Evolutionary conservation across 495 filamentous ascomycete genomes (phyloP), one percentile per base, ranked within the genome.

Genomic region (Podospora australis): DNA sequence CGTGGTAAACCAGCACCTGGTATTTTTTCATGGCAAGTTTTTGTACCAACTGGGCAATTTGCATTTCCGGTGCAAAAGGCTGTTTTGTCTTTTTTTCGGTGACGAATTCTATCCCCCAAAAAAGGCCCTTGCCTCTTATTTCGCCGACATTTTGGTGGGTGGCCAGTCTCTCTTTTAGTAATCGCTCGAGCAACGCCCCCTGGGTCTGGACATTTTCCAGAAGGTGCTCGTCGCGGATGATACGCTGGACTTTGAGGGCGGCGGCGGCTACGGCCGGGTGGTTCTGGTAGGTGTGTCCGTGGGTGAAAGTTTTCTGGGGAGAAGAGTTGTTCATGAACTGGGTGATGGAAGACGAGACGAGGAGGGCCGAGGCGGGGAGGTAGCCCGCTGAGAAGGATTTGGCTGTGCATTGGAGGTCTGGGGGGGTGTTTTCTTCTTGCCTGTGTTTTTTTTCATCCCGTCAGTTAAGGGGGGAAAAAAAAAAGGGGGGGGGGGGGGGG

Each of bases 1-100:
- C 78, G 32, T 78, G 77, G 59, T 90, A 91, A 16, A 91, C 52
- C 1, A 78, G 78, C 40, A 92, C 75, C 29, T 71, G 72, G 50
- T 78, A 74, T 0, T 67, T 53, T 3, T 65, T 56, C 39, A 82
- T 54, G 0, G 70, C 78, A 3, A 60, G 67, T 45, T 74, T 70
- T 39, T 82, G 75, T 7, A 87, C 67, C 23, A 59, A 58, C 25
- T 63, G 66, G 1, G 72, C 66, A 16, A 78, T 48, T 23, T 62
- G 52, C 25, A 68, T 16, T 13, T 47, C 55, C 10, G 58, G 53
- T 21, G 70, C 64, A 45, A 81, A 78, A 9, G 74, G 63, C 44
- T 70, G 66, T 52, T 80, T 80, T n/a, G 59, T 68, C 11, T 39
- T 43, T 48, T 71, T 80, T 49, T 76, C 62, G 45, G 58, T 53